Evolutionary conservation across 768 basidiomycete genomes (phyloP).

Genomic region (Gloeostereum incarnatum): DNA sequence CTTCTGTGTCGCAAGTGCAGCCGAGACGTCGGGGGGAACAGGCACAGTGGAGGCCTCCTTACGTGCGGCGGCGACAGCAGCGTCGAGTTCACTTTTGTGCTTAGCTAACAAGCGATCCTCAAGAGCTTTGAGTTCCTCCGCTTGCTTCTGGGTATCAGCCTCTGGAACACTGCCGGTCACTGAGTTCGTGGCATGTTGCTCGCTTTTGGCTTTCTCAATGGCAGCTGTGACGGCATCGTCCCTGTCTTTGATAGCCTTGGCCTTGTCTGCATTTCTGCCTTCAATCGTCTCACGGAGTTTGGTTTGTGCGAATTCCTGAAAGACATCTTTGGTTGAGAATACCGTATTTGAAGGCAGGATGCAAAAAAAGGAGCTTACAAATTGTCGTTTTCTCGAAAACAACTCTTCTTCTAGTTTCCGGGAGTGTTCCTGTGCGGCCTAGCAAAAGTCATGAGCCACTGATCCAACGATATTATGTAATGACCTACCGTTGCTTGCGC

Average conservation of each 20-base stretch:
- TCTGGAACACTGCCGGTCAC: conserved; percentile 14
- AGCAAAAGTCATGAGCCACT: conserved; percentile 3
- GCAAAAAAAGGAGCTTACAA: conserved; percentile 5
- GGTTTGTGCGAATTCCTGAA: conserved; percentile 53
- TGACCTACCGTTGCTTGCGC: conserved; percentile 44
- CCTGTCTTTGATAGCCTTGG: conserved; percentile 31
- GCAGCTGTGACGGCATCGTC: conserved; percentile 46
- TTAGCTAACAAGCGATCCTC: conserved; percentile 43
- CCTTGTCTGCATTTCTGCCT: conserved; percentile 35
- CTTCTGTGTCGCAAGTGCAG: conserved; percentile 39
- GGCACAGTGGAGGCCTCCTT: conserved; percentile 18
- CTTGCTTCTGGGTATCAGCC: conserved; percentile 44
- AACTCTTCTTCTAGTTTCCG: conserved; percentile 34
- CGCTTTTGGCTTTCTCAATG: conserved; percentile 44
- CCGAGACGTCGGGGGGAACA: conserved; percentile 29
- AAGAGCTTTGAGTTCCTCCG: conserved; percentile 47
- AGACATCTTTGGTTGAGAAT: conserved; percentile 1
- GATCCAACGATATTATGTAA: background rate
- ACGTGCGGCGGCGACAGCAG: conserved; percentile 41
- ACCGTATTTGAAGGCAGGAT: background rate
- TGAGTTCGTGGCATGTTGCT: conserved; percentile 20
- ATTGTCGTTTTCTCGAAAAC: conserved; percentile 21
- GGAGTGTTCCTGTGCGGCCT: conserved; percentile 32
- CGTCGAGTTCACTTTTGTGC: conserved; percentile 44
- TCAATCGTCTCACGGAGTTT: conserved; percentile 45